phyloP scores from a whole-genome alignment of 148 eudicot species.

The Spergularia marina region DNA sequence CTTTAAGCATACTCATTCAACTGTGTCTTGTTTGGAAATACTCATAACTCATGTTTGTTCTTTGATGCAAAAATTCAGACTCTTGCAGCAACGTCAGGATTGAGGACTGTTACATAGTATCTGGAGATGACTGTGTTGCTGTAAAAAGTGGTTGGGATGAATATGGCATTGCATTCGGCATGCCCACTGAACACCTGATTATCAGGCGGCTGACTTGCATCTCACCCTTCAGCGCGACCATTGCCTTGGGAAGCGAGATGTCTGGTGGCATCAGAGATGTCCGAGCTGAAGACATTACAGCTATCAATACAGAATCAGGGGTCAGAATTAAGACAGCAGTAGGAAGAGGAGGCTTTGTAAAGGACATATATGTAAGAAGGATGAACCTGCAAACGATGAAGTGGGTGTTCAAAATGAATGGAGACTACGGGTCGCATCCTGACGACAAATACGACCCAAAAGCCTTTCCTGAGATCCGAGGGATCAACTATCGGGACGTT shows the following conservation, averaged over 20 bases:
- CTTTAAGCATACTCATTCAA: background rate
- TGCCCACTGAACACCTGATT: conserved; percentile 84
- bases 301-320: conserved; percentile 81
- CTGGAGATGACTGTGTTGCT: conserved; percentile 93
- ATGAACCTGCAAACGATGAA: conserved; percentile 84
- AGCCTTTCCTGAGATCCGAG: conserved; percentile 62
- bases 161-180: conserved; percentile 84
- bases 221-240: conserved; percentile 81
- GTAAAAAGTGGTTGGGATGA: conserved; percentile 99
- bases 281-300: conserved; percentile 77
- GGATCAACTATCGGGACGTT: conserved; percentile 74
- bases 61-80: conserved; percentile 39
- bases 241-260: conserved; percentile 96
- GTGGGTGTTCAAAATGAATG: conserved; percentile 89
- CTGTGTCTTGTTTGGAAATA: background rate
- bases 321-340: conserved; percentile 80
- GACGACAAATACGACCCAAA: conserved; percentile 73
- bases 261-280: conserved; percentile 92
- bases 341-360: conserved; percentile 91
- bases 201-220: conserved; percentile 85
- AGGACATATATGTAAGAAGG: conserved; percentile 70
- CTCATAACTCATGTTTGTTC: conserved; percentile 4
- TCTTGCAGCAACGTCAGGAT: conserved; percentile 81
- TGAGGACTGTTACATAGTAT: conserved; percentile 89
- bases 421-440: conserved; percentile 83